Percentiles rank a stretch among this genome's conserved stretches.
phyloP scores from a whole-genome alignment of 495 filamentous ascomycete genomes.

The Neurospora sp. region DNA sequence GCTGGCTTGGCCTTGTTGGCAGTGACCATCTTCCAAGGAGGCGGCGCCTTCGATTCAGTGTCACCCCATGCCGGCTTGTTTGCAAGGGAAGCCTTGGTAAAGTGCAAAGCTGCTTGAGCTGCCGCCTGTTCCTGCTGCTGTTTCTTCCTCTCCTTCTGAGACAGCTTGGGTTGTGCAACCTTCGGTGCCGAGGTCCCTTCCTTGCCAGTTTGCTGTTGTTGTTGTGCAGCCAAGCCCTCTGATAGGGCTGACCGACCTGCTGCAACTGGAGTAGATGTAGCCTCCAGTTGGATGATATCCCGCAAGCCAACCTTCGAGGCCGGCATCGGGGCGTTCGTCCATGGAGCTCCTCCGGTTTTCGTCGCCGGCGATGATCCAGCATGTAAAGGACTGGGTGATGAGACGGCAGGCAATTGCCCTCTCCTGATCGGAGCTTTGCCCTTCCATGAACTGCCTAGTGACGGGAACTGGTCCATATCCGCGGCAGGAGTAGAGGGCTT shows the following conservation, averaged over 20 bases:
- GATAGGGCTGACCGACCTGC: conserved; percentile 57
- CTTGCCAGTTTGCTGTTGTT: conserved; percentile 24
- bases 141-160: conserved; percentile 85
- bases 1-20: conserved; percentile 21
- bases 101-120: conserved; percentile 19
- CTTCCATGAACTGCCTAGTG: conserved; percentile 17
- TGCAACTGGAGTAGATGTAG: conserved; percentile 17
- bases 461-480: conserved; percentile 12
- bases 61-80: conserved; percentile 16
- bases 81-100: conserved; percentile 6
- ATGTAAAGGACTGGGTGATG: background rate
- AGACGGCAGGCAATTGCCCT: background rate
- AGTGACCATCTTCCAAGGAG: conserved; percentile 56
- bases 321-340: conserved; percentile 47
- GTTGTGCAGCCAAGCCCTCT: conserved; percentile 48
- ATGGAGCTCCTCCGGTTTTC: conserved; percentile 36
- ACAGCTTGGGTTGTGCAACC: conserved; percentile 46
- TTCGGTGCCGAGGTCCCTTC: conserved; percentile 21
- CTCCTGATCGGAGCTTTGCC: conserved; percentile 7
- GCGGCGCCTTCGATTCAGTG: conserved; percentile 41
- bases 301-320: conserved; percentile 63
- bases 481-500: background rate
- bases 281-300: conserved; percentile 76
- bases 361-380: background rate
- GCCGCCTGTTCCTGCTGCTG: conserved; percentile 57